phyloP scores from a whole-genome alignment of 2,329 filamentous ascomycete species.

The Trichoderma breve region DNA sequence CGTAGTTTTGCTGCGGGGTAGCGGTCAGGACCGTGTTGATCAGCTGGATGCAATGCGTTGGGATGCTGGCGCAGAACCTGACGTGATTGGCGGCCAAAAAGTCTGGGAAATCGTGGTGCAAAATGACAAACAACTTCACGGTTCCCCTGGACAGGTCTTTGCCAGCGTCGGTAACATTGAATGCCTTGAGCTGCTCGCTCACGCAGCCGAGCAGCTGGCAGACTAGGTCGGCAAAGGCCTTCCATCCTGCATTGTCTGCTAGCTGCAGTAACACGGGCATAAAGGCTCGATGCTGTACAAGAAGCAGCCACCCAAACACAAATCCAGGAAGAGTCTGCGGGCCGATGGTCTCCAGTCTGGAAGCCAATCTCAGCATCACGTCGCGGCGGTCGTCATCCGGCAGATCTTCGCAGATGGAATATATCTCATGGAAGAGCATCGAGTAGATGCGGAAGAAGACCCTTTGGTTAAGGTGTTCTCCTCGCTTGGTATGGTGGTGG shows the following conservation, averaged over 20 bases:
- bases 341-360: conserved; percentile 69
- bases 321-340: conserved; percentile 80
- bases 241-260: conserved; percentile 70
- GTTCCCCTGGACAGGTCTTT: conserved; percentile 84
- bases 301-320: conserved; percentile 76
- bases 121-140: conserved; percentile 75
- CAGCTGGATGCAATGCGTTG: conserved; percentile 80
- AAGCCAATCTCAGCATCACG: conserved; percentile 69
- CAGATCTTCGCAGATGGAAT: conserved; percentile 56
- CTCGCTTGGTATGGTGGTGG: conserved; percentile 77
- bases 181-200: conserved; percentile 74
- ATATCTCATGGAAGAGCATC: conserved; percentile 73
- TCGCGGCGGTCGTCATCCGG: conserved; percentile 62
- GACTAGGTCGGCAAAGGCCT: conserved; percentile 69
- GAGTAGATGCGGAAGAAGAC: conserved; percentile 91
- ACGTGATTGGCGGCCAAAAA: conserved; percentile 88
- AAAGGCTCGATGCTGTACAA: conserved; percentile 83
- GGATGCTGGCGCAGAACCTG: conserved; percentile 75
- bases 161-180: conserved; percentile 64
- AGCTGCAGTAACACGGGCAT: conserved; percentile 73
- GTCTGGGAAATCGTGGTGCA: conserved; percentile 93
- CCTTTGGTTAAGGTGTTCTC: conserved; percentile 79
- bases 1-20: conserved; percentile 64
- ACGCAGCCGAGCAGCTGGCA: conserved; percentile 70
- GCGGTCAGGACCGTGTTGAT: conserved; percentile 86